Evolutionary conservation across 2,329 filamentous ascomycete genomes (phyloP).

Genomic region (Coniella vitis): DNA sequence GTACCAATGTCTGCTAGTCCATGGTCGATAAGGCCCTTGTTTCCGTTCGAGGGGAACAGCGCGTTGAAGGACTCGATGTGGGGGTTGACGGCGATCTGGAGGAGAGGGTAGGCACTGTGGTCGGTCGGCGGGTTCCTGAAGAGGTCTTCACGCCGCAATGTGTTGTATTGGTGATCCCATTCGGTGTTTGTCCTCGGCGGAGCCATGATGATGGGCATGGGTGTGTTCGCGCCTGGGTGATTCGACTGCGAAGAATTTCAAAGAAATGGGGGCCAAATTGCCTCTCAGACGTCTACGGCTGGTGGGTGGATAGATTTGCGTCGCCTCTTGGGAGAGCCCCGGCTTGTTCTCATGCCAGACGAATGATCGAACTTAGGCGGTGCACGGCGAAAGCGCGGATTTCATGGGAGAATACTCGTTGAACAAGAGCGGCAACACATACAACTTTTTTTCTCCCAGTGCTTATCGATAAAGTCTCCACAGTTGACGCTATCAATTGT

Average conservation of each 20-base stretch:
- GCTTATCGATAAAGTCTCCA: conserved; percentile 3
- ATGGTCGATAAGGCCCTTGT: conserved; percentile 54
- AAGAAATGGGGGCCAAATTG: too few species aligned
- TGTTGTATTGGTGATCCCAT: conserved; percentile 85
- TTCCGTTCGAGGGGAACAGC: conserved; percentile 67
- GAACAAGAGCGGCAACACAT: background rate
- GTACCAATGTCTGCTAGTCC: conserved; percentile 83
- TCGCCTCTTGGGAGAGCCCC: too few species aligned
- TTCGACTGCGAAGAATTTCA: too few species aligned
- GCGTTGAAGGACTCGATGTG: conserved; percentile 96
- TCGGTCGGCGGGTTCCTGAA: conserved; percentile 86
- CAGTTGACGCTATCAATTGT: background rate
- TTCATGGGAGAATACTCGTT: background rate
- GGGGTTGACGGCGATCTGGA: conserved; percentile 79
- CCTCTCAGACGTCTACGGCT: too few species aligned
- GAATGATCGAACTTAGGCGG: too few species aligned
- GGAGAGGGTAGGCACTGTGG: conserved; percentile 76
- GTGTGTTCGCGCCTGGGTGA: too few species aligned
- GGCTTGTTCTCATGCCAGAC: too few species aligned
- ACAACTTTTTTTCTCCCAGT: background rate
- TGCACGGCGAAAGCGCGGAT: too few species aligned
- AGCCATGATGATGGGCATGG: conserved; percentile 37
- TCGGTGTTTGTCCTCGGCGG: conserved; percentile 52
- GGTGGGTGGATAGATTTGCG: too few species aligned
- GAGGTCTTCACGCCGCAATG: conserved; percentile 75